phyloP scores from a whole-genome alignment of 768 basidiomycete species.

The Asterophora parasitica region DNA sequence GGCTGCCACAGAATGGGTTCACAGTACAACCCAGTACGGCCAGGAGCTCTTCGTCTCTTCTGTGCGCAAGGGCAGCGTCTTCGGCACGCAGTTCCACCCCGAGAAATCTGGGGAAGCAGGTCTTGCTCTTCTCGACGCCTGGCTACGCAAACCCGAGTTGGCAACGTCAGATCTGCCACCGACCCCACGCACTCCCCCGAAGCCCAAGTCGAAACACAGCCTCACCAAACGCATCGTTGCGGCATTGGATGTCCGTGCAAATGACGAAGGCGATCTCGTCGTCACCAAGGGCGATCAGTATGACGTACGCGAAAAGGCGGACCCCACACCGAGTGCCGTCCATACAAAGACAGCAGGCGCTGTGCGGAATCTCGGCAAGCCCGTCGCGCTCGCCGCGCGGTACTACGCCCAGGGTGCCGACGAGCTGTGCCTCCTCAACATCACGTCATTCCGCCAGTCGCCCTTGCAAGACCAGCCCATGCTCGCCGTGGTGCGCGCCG shows the following conservation, averaged over 20 bases:
- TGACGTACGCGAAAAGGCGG: slow-evolving; percentile 84
- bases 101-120: slow-evolving; percentile 94
- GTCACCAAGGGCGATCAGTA: slow-evolving; percentile 99
- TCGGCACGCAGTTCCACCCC: slow-evolving; percentile 95
- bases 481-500: slow-evolving; percentile 89
- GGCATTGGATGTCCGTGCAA: slow-evolving; percentile 95
- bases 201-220: slow-evolving; percentile 48
- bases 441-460: slow-evolving; percentile 97
- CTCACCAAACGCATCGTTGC: slow-evolving; percentile 95
- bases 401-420: slow-evolving; percentile 91
- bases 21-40: slow-evolving; percentile 93
- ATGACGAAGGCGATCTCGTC: slow-evolving; percentile 93
- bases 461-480: slow-evolving; percentile 96
- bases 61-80: slow-evolving; percentile 79
- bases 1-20: slow-evolving; percentile 67
- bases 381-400: slow-evolving; percentile 81
- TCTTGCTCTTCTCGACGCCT: slow-evolving; percentile 69
- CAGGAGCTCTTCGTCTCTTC: slow-evolving; percentile 84
- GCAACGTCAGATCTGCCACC: slow-evolving; percentile 30
- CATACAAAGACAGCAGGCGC: slow-evolving; percentile 54
- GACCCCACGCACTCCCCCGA: slow-evolving; percentile 30
- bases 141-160: slow-evolving; percentile 60
- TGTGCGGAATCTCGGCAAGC: slow-evolving; percentile 97
- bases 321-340: slow-evolving; percentile 18
- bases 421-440: slow-evolving; percentile 96